phyloP scores from a whole-genome alignment of 2,329 filamentous ascomycete species.

The Beauveria sp. region DNA sequence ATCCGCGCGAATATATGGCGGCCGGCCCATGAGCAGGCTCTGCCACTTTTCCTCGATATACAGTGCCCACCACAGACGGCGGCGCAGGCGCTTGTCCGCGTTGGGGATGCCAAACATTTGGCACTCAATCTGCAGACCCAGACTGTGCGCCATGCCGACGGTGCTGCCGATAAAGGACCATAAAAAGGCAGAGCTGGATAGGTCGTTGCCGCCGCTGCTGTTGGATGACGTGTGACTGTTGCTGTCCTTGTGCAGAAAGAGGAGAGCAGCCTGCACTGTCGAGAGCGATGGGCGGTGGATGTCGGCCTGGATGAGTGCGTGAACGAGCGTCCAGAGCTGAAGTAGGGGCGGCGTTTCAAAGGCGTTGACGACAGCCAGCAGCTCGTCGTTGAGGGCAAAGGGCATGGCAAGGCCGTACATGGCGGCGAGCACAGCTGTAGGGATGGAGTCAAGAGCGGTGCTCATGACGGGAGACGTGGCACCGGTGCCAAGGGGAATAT shows the following conservation, averaged over 20 bases:
- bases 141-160: conserved; percentile 24
- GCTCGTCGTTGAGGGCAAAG: conserved; percentile 12
- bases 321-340: conserved; percentile 11
- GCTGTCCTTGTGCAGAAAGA: conserved; percentile 12
- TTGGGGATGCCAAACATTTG: conserved; percentile 28
- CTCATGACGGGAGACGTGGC: background rate
- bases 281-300: conserved; percentile 8
- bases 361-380: conserved; percentile 2
- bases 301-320: conserved; percentile 7
- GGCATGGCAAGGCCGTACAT: conserved; percentile 14
- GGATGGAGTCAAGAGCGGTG: conserved; percentile 6
- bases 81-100: conserved; percentile 29
- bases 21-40: conserved; percentile 26
- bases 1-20: conserved; percentile 25
- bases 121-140: conserved; percentile 30
- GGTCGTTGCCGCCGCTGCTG: background rate
- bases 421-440: conserved; percentile 10
- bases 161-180: conserved; percentile 30
- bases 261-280: conserved; percentile 8
- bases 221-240: background rate
- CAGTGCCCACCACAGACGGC: conserved; percentile 32
- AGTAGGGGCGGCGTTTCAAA: conserved; percentile 1
- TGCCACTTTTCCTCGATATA: conserved; percentile 32
- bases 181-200: conserved; percentile 25
- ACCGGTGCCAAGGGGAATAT: background rate